Conservation (phyloP, 2,329 filamentous ascomycete species). For the Ceratocystis destructans region DNA sequence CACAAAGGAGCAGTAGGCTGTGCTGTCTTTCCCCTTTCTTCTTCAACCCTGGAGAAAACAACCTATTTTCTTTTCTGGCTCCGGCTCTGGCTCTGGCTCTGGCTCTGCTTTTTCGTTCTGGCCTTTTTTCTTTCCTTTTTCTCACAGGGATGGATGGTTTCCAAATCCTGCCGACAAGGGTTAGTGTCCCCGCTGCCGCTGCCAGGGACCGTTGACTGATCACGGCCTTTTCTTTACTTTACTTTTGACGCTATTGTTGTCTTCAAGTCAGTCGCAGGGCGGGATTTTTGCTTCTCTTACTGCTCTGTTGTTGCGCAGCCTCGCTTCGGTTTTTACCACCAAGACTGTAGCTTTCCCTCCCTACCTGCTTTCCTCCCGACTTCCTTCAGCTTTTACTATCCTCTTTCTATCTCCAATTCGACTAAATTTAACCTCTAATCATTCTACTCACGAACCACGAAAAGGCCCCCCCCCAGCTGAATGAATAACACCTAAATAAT, state of each 20-base stretch:
- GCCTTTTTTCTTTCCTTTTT: background rate
- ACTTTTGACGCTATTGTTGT: slow-evolving; percentile 2
- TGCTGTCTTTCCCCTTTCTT: too few species aligned
- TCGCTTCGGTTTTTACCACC: background rate
- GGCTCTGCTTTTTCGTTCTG: background rate
- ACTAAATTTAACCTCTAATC: background rate
- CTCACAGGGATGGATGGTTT: slow-evolving; percentile 5
- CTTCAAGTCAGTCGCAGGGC: background rate
- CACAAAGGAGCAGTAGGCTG: too few species aligned
- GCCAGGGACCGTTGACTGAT: slow-evolving; percentile 15
- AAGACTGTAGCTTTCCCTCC: background rate
- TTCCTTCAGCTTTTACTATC: background rate
- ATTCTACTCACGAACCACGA: background rate
- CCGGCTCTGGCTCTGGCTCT: background rate
- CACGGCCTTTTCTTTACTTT: slow-evolving; percentile 2
- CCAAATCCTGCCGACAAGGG: slow-evolving; percentile 13
- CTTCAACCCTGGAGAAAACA: background rate
- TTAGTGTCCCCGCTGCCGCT: slow-evolving; percentile 15
- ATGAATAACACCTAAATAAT: background rate
- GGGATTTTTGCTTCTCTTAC: background rate
- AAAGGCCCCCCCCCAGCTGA: background rate
- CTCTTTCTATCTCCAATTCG: background rate
- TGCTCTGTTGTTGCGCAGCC: background rate
- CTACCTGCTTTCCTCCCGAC: background rate
- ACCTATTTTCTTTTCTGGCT: background rate